Conservation (phyloP, 371 early-diverging fungal genomes). For the Mortierella sp. region DNA sequence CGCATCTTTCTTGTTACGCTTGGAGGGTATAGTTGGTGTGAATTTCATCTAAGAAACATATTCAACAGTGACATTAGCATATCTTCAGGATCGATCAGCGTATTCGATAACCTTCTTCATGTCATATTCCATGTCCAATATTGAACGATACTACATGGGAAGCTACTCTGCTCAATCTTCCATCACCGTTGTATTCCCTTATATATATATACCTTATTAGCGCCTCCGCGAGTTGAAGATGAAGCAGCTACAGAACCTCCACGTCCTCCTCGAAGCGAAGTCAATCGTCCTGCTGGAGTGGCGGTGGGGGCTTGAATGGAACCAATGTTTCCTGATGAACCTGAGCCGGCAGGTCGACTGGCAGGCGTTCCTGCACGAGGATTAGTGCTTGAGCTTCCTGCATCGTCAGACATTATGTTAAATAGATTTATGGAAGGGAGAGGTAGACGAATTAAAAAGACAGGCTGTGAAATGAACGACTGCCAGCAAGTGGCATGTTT, state of each 20-base stretch:
- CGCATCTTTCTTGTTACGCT: conserved; percentile 75
- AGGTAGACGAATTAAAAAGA: not conserved
- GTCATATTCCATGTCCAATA: no score
- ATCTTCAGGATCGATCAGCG: no score
- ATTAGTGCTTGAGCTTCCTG: conserved; percentile 25
- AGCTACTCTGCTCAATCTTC: not conserved
- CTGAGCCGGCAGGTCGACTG: conserved; percentile 5
- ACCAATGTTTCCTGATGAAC: conserved; percentile 40
- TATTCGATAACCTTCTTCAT: no score
- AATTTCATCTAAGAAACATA: conserved; percentile 66
- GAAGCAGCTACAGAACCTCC: conserved; percentile 24
- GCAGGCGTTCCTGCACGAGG: conserved; percentile 10
- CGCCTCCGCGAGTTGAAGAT: conserved; percentile 60
- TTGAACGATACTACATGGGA: no score
- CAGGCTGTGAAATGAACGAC: not conserved
- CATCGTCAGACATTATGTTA: conserved; percentile 17
- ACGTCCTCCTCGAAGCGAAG: conserved; percentile 52
- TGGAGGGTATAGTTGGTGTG: conserved; percentile 72
- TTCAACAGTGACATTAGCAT: not conserved
- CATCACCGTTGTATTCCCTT: not conserved
- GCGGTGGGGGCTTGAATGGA: conserved; percentile 45
- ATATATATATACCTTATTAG: conserved; percentile 58
- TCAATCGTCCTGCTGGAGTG: conserved; percentile 49
- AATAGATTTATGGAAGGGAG: not conserved
- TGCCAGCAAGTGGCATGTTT: no score